Conservation (phyloP, 169 alveolate species). For the Plasmodium gallinaceum region DNA sequence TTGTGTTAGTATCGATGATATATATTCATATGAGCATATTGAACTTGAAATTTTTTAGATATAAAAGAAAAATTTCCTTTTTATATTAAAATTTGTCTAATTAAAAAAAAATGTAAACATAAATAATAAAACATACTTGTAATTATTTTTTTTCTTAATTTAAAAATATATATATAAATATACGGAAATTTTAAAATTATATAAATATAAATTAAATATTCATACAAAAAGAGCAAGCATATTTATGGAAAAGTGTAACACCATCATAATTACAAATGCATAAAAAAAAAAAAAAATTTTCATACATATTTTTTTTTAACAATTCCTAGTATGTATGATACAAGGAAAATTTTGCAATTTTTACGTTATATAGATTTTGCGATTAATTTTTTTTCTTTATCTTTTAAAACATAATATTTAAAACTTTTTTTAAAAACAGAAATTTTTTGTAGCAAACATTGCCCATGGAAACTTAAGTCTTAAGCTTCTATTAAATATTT, state of each 20-base stretch:
- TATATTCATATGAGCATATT: constrained; percentile 62
- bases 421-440: constrained; percentile 86
- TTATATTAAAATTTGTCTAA: constrained; percentile 6
- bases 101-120: not conserved
- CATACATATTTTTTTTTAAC: not conserved
- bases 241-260: not conserved
- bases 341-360: not conserved
- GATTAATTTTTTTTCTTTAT: not conserved
- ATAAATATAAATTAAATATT: constrained; percentile 5
- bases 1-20: constrained; percentile 59
- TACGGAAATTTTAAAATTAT: constrained; percentile 14
- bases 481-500: constrained; percentile 92
- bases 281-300: not conserved
- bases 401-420: not conserved
- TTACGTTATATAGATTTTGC: not conserved
- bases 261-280: constrained; percentile 2
- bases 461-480: constrained; percentile 99
- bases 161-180: constrained; percentile 4
- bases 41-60: constrained; percentile 61
- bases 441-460: constrained; percentile 95
- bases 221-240: constrained; percentile 1
- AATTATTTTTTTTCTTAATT: constrained; percentile 31
- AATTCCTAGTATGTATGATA: not conserved
- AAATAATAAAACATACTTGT: not conserved
- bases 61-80: not conserved